Evolutionary conservation across 192 early-diverging fungal species (phyloP).

Genomic region (Cladochytrium replicatum): DNA sequence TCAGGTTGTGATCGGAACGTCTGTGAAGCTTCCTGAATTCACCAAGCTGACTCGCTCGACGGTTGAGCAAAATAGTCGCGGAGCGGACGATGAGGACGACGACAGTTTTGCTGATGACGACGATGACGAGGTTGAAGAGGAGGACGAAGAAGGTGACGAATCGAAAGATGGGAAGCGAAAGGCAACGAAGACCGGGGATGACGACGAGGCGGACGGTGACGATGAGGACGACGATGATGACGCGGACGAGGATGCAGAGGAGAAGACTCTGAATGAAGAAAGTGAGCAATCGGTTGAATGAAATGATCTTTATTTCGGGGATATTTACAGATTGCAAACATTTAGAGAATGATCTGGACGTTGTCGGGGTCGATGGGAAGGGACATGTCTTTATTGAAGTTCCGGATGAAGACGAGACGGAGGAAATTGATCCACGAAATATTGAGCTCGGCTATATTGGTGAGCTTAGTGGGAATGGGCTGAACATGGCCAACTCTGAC

Average conservation of each 20-base stretch:
- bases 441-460: conserved; percentile 39
- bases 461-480: conserved; percentile 40
- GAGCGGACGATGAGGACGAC: too few relatives aligned
- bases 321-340: not conserved
- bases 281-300: too few relatives aligned
- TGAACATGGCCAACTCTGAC: conserved; percentile 31
- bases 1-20: conserved; percentile 61
- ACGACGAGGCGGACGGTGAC: conserved; percentile 14
- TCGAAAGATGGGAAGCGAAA: conserved; percentile 14
- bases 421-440: conserved; percentile 33
- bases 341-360: conserved; percentile 17
- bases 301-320: not conserved
- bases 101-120: too few relatives aligned
- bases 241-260: conserved; percentile 9
- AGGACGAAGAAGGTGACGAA: conserved; percentile 30
- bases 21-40: conserved; percentile 53
- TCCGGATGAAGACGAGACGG: conserved; percentile 44
- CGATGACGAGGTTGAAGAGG: conserved; percentile 33
- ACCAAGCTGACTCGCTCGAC: conserved; percentile 54
- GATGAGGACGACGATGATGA: conserved; percentile 7
- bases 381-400: conserved; percentile 48
- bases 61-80: too few relatives aligned
- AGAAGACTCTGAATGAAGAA: conserved; percentile 24
- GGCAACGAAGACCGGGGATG: too few relatives aligned
- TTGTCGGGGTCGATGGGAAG: conserved; percentile 46